Evolutionary conservation across 169 alveolate genomes (phyloP).

Genomic region (Plasmodium cynomolgi): DNA sequence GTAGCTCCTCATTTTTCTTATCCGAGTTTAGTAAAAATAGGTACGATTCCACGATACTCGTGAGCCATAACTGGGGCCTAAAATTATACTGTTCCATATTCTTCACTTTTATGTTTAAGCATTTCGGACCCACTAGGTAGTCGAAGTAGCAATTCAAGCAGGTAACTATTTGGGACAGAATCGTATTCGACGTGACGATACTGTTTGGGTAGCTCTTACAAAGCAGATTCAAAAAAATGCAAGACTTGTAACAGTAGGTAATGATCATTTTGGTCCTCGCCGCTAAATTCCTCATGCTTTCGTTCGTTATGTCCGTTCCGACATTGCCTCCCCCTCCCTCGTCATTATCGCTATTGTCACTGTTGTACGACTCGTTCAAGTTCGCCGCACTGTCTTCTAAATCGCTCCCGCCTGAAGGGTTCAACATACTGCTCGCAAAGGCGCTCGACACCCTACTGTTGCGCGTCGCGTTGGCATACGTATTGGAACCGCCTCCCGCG

Average conservation of each 20-base stretch:
- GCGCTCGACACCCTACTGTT: background rate
- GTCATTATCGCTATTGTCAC: conserved; percentile 77
- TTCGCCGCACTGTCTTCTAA: background rate
- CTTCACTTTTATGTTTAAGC: conserved; percentile 90
- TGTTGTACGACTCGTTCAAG: conserved; percentile 23
- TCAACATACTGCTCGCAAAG: background rate
- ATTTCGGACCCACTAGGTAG: conserved; percentile 90
- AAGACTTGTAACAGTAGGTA: conserved; percentile 82
- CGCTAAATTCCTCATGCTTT: conserved; percentile 78
- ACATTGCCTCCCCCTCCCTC: conserved; percentile 76
- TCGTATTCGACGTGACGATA: conserved; percentile 81
- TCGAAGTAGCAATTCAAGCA: conserved; percentile 91
- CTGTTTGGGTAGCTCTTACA: conserved; percentile 81
- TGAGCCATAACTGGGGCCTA: conserved; percentile 87
- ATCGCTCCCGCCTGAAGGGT: background rate
- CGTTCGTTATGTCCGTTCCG: conserved; percentile 68
- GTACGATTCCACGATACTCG: conserved; percentile 83
- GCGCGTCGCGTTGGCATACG: background rate
- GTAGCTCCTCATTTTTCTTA: conserved; percentile 31
- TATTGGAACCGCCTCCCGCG: background rate
- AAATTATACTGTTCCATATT: conserved; percentile 89
- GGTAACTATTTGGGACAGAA: conserved; percentile 89
- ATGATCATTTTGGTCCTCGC: conserved; percentile 81
- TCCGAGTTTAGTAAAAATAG: conserved; percentile 76
- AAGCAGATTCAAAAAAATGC: conserved; percentile 81